Percentiles rank a stretch among this genome's conserved stretches.
Conservation (phyloP, 768 basidiomycete species). For the Boletus sp. region DNA sequence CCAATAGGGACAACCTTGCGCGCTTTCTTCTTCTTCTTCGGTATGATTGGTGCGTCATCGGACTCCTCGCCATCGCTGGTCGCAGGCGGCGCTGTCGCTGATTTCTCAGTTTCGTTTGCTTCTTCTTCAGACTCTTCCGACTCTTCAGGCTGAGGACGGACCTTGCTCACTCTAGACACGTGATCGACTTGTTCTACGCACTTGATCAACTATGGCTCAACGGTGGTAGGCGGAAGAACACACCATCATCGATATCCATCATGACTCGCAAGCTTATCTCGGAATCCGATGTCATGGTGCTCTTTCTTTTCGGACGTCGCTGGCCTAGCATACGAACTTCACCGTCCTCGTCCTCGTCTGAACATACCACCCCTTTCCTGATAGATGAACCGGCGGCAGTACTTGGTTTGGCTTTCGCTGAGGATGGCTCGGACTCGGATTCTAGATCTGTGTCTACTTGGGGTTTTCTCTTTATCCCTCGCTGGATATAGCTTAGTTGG, state of each 20-base stretch:
- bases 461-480: constrained; percentile 46
- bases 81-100: constrained; percentile 26
- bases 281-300: constrained; percentile 41
- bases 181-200: constrained; percentile 26
- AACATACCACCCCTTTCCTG: constrained; percentile 50
- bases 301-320: constrained; percentile 33
- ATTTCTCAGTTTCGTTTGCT: constrained; percentile 34
- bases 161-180: constrained; percentile 16
- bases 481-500: constrained; percentile 29
- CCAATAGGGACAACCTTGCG: constrained; percentile 75
- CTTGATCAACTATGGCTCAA: constrained; percentile 13
- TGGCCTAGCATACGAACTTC: constrained; percentile 23
- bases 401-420: constrained; percentile 10
- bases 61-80: constrained; percentile 31
- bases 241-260: constrained; percentile 81
- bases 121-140: constrained; percentile 26
- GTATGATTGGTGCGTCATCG: constrained; percentile 32
- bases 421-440: constrained; percentile 18
- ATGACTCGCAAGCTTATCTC: constrained; percentile 51
- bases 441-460: constrained; percentile 23
- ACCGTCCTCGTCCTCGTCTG: constrained; percentile 57
- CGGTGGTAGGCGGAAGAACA: constrained; percentile 23
- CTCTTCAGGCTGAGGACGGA: constrained; percentile 22
- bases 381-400: constrained; percentile 23
- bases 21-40: constrained; percentile 38